Evolutionary conservation across 2,329 filamentous ascomycete genomes (phyloP), one percentile per base, ranked within the genome.

Genomic region (Sordariomycetes sp.): DNA sequence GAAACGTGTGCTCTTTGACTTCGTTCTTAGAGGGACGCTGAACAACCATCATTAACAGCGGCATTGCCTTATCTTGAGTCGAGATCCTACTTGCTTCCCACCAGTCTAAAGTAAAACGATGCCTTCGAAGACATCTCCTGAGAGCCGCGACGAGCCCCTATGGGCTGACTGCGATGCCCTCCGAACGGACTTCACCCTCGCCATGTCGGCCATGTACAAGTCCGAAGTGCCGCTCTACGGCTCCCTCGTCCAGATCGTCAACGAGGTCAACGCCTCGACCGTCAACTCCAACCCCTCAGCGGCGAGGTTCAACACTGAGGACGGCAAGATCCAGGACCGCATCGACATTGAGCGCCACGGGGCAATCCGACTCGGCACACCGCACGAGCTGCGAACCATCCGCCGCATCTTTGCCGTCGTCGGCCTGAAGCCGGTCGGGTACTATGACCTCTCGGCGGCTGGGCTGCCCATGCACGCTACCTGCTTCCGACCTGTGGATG

Each of bases 391-490:
- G 9, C 42, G 45, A 5, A 63, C 53, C 2, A 57, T 69, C 28
- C 36, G 52, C 2, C 58, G 64, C 8, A 44, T 72, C 19, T 70
- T 72, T 37, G 50, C 53, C 0, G 37, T 70, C 3, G 48, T 72
- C 36, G 65, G 61, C 5, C 63, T 72, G 58, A 44, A 60, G 16
- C 56, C 69, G 0, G 66, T 72, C 1, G 68, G 66, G 1, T 71
- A 72, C 43, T 72, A 72, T 39, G 66, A 73, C 35, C 53, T 72
- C 1, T 59, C 57, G 1, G 43, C 58, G 0, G 66, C 61, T 4
- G 59, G 59, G 0, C 50, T 73, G 11, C 69, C 68, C 0, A 59
- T 72, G 47, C 66, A 72, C 35, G 66, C 66, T 2, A 72, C 68
- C 0, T 64, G 60, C 8, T 73, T 73, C 39, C 59, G 69, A 3